Conservation (phyloP, 768 basidiomycete species). For the Pleurotus djamor region DNA sequence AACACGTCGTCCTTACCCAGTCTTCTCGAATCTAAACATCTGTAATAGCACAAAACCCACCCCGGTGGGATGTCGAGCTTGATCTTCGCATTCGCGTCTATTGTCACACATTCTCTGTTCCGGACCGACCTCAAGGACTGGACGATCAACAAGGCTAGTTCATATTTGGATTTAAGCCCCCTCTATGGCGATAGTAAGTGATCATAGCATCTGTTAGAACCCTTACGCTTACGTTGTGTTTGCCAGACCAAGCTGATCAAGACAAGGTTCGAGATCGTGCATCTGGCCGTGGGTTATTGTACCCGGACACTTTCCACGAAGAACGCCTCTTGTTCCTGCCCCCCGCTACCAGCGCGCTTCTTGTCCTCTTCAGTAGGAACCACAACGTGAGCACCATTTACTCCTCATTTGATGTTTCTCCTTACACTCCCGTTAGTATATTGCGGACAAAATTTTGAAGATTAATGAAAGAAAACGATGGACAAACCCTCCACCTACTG, state of each 20-base stretch:
- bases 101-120: constrained; percentile 63
- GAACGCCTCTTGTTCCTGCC: constrained; percentile 49
- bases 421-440: constrained; percentile 32
- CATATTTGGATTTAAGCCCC: constrained; percentile 55
- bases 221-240: neutral
- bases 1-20: constrained; percentile 19
- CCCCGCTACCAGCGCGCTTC: constrained; percentile 48
- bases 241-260: constrained; percentile 30
- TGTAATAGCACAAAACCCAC: constrained; percentile 35
- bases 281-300: constrained; percentile 46
- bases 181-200: constrained; percentile 49
- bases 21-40: constrained; percentile 13
- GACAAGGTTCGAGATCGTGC: constrained; percentile 44
- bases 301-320: constrained; percentile 54
- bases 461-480: constrained; percentile 55
- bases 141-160: constrained; percentile 48
- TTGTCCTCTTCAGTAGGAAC: constrained; percentile 56
- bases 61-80: constrained; percentile 58
- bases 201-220: neutral
- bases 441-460: constrained; percentile 47
- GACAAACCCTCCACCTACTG: constrained; percentile 35
- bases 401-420: neutral
- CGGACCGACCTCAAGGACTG: constrained; percentile 39
- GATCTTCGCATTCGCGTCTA: constrained; percentile 64
- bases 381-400: constrained; percentile 44